A percentile compares a stretch with the other conserved stretches of the same genome.
Conservation (phyloP, 2,329 filamentous ascomycete species). For the Fusarium pseudograminearum region DNA sequence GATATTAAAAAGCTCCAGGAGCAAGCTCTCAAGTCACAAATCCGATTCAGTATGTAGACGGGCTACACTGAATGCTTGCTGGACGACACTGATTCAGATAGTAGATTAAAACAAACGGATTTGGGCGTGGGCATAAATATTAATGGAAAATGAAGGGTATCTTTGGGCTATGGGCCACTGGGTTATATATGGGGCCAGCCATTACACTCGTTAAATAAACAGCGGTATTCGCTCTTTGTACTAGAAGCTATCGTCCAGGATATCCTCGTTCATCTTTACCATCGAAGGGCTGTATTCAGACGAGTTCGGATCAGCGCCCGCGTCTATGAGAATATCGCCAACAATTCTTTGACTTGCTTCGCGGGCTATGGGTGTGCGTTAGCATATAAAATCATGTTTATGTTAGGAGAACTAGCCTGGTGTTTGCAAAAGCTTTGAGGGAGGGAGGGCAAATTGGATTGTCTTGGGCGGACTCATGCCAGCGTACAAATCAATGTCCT, state of each 20-base stretch:
- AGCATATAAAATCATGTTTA: background rate
- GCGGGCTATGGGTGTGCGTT: conserved; percentile 63
- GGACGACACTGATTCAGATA: background rate
- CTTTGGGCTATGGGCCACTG: conserved; percentile 9
- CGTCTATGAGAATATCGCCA: conserved; percentile 81
- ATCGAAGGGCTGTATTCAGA: conserved; percentile 73
- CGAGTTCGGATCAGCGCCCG: conserved; percentile 71
- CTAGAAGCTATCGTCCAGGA: conserved; percentile 72
- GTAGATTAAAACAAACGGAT: background rate
- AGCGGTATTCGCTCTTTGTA: background rate
- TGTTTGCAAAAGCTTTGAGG: conserved; percentile 82
- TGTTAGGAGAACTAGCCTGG: conserved; percentile 67
- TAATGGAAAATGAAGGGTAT: conserved; percentile 14
- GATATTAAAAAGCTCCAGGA: conserved; percentile 46
- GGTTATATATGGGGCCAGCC: conserved; percentile 9
- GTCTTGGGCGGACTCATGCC: conserved; percentile 94
- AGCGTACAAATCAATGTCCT: conserved; percentile 70
- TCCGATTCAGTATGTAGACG: conserved; percentile 45
- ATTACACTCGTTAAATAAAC: background rate
- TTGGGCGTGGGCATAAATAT: background rate
- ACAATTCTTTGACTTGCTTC: conserved; percentile 87
- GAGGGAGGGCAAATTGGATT: conserved; percentile 85
- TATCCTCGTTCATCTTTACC: conserved; percentile 73
- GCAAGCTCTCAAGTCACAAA: conserved; percentile 48
- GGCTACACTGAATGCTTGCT: background rate